Base-by-base conservation (phyloP, 2,329 filamentous ascomycete species). In the Leptographium wingfieldii region DNA sequence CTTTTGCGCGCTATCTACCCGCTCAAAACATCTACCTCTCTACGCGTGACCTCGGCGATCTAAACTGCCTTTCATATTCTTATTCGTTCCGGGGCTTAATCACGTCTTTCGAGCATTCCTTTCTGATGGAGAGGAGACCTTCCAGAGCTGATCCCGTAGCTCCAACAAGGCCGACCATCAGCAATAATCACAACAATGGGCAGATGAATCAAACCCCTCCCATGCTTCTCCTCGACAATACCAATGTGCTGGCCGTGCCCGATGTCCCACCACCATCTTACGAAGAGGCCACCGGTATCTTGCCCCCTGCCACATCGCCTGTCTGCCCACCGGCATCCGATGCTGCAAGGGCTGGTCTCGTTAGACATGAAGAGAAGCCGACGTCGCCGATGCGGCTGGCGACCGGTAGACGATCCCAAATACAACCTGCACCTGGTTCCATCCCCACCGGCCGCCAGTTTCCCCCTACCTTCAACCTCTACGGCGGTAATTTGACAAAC, bases 401-500 rank as follows among this genome's bases (percentile, higher is more conserved):
- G 6, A 12, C 14, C 10, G 35, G 22, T 40, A 19, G n/a, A n/a
- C 25, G 16, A n/a, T 31, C 10, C n/a, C n/a, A 38, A n/a, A 27
- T n/a, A 27, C 46, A 33, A 16, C 55, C 63, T 29, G 62, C 57
- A 0, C 62, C 60, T 1, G 60, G 58, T 3, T 60, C 59, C 3
- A 55, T 64, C 63, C 56, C 68, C 11, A 54, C 33, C 40, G 61
- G 63, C 29, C 67, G 66, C 53, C 69, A 67, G 59, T 72, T 73
- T 64, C 71, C 72, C 9, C 65, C 63, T 0, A n/a, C 60, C 1
- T 70, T 72, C 63, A 68, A 67, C 64, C 61, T 73, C 58, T 73
- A 73, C 65, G 60, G 60, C 40, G 61, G 65, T 51, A 63, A 58
- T 57, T 56, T 59, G 40, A 43, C 60, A 9, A 64, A 64, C 5